A percentile compares a stretch with the other conserved stretches of the same genome.
Conservation (phyloP, 768 basidiomycete species). For the Suillus tomentosus region DNA sequence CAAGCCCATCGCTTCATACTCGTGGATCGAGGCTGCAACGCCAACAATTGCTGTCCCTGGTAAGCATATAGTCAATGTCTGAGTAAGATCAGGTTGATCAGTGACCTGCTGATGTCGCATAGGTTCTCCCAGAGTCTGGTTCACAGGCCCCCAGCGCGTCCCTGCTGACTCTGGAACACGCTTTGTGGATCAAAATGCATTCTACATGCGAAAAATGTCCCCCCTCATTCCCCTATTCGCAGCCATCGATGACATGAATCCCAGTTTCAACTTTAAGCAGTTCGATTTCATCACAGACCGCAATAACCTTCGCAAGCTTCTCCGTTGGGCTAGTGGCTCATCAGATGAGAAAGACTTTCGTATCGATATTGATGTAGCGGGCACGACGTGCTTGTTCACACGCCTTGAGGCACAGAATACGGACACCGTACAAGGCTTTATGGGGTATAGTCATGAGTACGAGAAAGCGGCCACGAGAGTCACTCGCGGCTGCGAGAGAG, state of each 20-base stretch:
- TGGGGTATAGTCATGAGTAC: conserved; percentile 61
- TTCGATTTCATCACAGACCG: conserved; percentile 60
- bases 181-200: conserved; percentile 62
- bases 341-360: conserved; percentile 50
- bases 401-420: conserved; percentile 47
- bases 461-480: conserved; percentile 55
- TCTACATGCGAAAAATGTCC: conserved; percentile 38
- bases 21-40: conserved; percentile 44
- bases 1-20: conserved; percentile 52
- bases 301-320: conserved; percentile 62
- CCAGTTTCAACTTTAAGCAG: conserved; percentile 30
- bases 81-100: neutral
- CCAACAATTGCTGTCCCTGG: conserved; percentile 59
- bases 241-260: conserved; percentile 51
- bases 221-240: conserved; percentile 58
- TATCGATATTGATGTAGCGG: conserved; percentile 68
- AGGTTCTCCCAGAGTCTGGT: conserved; percentile 68
- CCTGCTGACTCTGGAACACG: conserved; percentile 51
- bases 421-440: conserved; percentile 25
- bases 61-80: conserved; percentile 14
- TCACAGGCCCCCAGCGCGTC: conserved; percentile 53
- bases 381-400: conserved; percentile 61
- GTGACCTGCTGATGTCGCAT: conserved; percentile 12
- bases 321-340: conserved; percentile 49
- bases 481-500: conserved; percentile 49